Evolutionary conservation across 2,329 filamentous ascomycete genomes (phyloP), one percentile per base, ranked within the genome.

Genomic region (Monosporascus sp.): DNA sequence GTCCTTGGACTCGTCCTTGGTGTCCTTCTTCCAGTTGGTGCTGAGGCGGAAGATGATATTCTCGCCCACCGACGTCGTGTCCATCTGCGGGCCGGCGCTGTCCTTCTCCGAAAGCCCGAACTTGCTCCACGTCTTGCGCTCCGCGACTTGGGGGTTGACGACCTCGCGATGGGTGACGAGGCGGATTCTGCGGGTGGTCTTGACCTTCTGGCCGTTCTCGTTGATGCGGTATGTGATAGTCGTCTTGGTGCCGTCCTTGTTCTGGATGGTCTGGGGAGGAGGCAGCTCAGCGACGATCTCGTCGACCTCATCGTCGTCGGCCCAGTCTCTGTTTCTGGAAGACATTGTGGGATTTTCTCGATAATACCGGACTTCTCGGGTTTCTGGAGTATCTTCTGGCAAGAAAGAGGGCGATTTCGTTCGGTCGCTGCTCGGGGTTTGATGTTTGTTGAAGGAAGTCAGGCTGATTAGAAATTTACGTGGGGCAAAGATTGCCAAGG

Each of bases 201-300:
- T 97, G 69, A 97, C 89, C 75, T 96, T 96, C 74, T 95, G 92
- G 74, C 90, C 90, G 59, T 93, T 84, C 63, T 99, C 94, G 78
- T 96, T 93, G 78, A 91, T 85, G 66, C 86, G 84, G 79, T 90
- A 96, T 59, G 89, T 90, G 69, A 96, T 87, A 65, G 94, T 88
- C 47, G 95, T 99, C 78, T 97, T 96, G 66, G 91, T 96, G 71
- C 95, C 94, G 74, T 99, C 94, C 78, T 97, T 96, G 85, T 99
- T 97, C 72, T 87, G 88, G 72, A 91, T 93, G 65, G 93, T 89
- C 77, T 94, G 88, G 64, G 90, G 86, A 64, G 89, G 83, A 56
- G 94, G 94, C 65, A 99, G 88, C 54, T 84, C 81, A 61, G 74
- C 73, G 50, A 72, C 67, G 63, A 83, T 78, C 77, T 88, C 84